phyloP scores from a whole-genome alignment of 495 filamentous ascomycete genomes.

The Neurospora sp. region DNA sequence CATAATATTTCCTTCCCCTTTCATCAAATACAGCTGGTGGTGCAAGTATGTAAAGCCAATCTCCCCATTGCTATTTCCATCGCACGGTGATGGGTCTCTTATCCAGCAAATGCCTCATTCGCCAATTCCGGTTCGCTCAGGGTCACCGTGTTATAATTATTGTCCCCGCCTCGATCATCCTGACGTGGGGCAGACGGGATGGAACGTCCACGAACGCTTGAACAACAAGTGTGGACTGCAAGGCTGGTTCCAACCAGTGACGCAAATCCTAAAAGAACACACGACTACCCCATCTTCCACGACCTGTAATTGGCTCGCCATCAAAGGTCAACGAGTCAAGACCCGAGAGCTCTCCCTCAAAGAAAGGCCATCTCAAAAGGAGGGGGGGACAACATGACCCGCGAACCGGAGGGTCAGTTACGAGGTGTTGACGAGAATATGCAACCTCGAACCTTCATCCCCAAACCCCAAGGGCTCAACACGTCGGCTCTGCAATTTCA shows the following conservation, averaged over 20 bases:
- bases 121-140: background rate
- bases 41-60: background rate
- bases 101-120: background rate
- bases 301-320: background rate
- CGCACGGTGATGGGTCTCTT: background rate
- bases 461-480: background rate
- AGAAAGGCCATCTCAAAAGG: background rate
- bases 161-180: conserved; percentile 1
- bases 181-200: conserved; percentile 1
- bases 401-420: background rate
- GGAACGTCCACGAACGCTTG: background rate
- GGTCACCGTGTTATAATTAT: background rate
- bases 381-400: background rate
- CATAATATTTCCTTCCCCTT: background rate
- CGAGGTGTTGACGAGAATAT: background rate
- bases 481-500: background rate
- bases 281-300: background rate
- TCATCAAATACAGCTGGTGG: background rate
- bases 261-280: conserved; percentile 3
- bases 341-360: background rate
- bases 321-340: background rate
- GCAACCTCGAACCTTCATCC: background rate
- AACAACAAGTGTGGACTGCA: background rate
- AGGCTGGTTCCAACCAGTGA: conserved; percentile 7
- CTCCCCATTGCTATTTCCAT: background rate